Base-by-base conservation (phyloP, 257 asterid genomes). In the Scutellaria barbata region DNA sequence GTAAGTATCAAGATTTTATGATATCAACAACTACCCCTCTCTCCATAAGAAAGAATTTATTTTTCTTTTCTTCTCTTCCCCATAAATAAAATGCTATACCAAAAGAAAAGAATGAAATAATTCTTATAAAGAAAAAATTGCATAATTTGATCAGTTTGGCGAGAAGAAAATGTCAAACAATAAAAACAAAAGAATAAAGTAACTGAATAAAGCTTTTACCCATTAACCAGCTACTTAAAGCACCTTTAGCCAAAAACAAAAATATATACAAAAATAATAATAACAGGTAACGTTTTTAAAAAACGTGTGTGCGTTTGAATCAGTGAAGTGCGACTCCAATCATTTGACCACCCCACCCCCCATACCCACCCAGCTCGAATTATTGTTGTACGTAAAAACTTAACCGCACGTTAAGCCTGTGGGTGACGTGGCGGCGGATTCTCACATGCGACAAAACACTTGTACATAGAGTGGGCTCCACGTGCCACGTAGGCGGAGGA, bases 401-500 rank as follows among this genome's bases (percentile, higher is more conserved):
- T 18, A 61, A 61, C 63, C 54, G 69, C 64, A 52, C 69, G 57
- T 62, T 63, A 41, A 30, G 4, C 7, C 50, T 2, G 33, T 40
- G 55, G 40, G 46, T 57, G 66, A 69, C 52, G 55, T 71, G 80
- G 83, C 80, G 78, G 65, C 68, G 67, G 68, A 72, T 17, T 18
- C 33, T n/a, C 16, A 59, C 42, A 48, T n/a, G 9, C 5, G 72
- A 66, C 54, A 46, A 30, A 57, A 13, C 22, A 35, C 47, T 17
- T 37, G 43, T 12, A 72, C 56, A 25, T 13, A 17, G 8, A 58
- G 50, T 17, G 52, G 68, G 74, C 14, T 37, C 48, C 47, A 63
- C 4, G 8, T 3, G 78, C 82, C 86, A 85, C 79, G 86, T 81
- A 50, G 61, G 56, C 46, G 1, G 37, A 35, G 65, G 20, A 75